Base-by-base conservation (phyloP, 768 basidiomycete species). In the Boletus sp. region DNA sequence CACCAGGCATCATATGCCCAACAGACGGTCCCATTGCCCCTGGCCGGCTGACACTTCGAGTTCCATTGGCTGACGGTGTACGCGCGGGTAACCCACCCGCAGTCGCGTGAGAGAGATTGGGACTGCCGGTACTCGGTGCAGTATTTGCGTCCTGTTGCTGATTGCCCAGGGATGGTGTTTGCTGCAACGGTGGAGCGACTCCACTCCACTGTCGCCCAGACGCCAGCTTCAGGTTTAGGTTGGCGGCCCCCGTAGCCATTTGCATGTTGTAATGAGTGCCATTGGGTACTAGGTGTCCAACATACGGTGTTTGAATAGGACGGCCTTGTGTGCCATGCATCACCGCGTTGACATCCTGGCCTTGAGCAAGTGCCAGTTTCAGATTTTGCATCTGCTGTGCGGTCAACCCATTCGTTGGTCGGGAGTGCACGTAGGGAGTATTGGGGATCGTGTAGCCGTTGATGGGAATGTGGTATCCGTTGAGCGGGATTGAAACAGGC, bases 311-410 rank as follows among this genome's bases (percentile, higher is more conserved):
- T 51, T 67, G 72, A 13, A 77, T 74, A 63, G 77, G 73, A 54
- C 72, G 69, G 53, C 66, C 68, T 47, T 69, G 62, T 49, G 67
- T 48, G 39, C 67, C 60, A 47, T 76, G 76, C 50, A 74, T 62
- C 39, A 68, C 60, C 43, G 49, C 46, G 50, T 73, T 72, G 35
- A 76, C 60, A 41, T 78, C 79, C 54, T 73, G 75, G 17, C 66
- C 70, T 50, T 69, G 71, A 34, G 78, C 79, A 54, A 84, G 79
- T 4, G 79, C 81, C 9, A 79, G 70, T 69, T 85, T 85, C 39
- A 86, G 61, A 51, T 73, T 77, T 65, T 84, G 83, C 66, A 86
- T 72, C 61, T 86, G 84, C 55, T 87, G 85, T 19, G 72, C 54
- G 33, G 75, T 81, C 43, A 87, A 65, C 2, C 73, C 72, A 41